Evolutionary conservation across 345 rosid genomes (phyloP), one percentile per base, ranked within the genome.

Genomic region (Boechera divaricarpa): DNA sequence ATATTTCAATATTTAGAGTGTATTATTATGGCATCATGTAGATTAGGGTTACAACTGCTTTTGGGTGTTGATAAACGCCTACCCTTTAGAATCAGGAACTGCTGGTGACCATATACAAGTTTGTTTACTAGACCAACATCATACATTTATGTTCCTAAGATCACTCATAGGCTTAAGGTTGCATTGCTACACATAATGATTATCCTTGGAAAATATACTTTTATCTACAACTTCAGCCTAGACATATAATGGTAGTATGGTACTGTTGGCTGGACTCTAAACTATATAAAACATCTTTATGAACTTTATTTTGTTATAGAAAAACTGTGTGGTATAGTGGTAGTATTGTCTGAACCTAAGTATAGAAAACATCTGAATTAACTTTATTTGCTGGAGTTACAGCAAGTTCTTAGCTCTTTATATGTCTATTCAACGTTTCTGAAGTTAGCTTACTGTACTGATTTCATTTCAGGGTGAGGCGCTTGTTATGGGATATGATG

Each of bases 401-500:
- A 38, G 39, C 63, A 39, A 68, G 56, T 47, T 24, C 4, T 10
- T 38, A 51, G 58, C 51, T 52, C 32, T 53, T 42, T 63, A 32
- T 38, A 51, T 53, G 54, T 42, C 26, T 53, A 32, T 18, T 41
- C 18, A 39, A 41, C 3, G 63, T 65, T 35, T 74, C 51, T 66
- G 67, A 66, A 65, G 31, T 69, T 32, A 52, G 47, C 56, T 70
- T 55, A 63, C 57, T 44, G 5, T 35, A n/a, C 73, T 64, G 52
- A 66, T 83, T 61, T 75, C 60, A 67, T 71, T 86, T 78, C 91
- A 93, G 98, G 98, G 98, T 8, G 97, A 94, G 90, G 98, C 98
- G 44, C 87, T 94, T 54, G 97, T 94, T 66, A 90, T 92, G 98
- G 98, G 98, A 81, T 94, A 94, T 56, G 98, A 94, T 86, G 90